These are phyloP conservation scores for Suillus spraguei DNA, from an alignment of 768 basidiomycete genomes.

Conservation along the genomic window DNA sequence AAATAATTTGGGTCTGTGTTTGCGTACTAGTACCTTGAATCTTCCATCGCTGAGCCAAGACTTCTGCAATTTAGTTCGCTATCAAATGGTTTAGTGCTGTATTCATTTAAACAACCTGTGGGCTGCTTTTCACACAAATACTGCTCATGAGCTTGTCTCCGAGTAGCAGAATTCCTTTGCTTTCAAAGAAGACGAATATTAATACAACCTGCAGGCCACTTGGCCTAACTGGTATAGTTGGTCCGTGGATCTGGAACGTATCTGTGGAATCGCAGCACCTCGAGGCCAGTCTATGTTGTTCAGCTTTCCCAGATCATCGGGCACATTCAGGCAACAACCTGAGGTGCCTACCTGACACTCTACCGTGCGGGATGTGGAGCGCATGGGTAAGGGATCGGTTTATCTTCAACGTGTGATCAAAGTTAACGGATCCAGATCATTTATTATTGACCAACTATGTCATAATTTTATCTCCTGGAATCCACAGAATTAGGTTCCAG, in stretches of 20 bases:
- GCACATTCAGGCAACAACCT: not conserved
- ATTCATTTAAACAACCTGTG: not conserved
- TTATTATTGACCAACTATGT: not conserved
- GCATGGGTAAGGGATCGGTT: not conserved
- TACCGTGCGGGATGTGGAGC: no score
- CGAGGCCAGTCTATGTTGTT: not conserved
- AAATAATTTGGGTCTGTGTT: not conserved
- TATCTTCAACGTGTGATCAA: conserved; percentile 1
- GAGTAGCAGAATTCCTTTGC: not conserved
- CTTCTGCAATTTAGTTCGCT: not conserved
- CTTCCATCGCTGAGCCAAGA: not conserved
- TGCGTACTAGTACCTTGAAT: not conserved
- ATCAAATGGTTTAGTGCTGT: not conserved
- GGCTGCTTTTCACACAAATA: not conserved
- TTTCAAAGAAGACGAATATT: not conserved
- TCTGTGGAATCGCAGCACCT: not conserved
- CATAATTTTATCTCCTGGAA: not conserved
- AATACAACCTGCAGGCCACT: not conserved
- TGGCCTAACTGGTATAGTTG: not conserved
- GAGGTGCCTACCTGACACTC: not conserved
- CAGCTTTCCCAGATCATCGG: not conserved
- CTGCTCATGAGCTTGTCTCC: not conserved
- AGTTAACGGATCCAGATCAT: not conserved
- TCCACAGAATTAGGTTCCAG: not conserved
- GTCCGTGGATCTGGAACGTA: not conserved